Conservation (phyloP, 2,329 filamentous ascomycete genomes). For the Ceratocystis huliohia region DNA sequence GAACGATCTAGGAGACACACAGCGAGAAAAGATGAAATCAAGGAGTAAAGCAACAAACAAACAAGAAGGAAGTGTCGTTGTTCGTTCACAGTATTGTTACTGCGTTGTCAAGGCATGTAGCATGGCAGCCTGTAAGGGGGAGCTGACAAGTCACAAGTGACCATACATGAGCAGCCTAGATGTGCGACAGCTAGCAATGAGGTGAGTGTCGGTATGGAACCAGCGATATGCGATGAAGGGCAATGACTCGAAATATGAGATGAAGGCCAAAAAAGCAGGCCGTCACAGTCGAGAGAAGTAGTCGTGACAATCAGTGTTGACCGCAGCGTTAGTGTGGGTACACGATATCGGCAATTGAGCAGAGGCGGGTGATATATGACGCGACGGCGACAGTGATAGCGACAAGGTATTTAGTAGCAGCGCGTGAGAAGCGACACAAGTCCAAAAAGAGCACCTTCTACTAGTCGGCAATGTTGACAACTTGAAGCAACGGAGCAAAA, state of each 20-base stretch:
- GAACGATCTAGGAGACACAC: background rate
- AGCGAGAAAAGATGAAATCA: background rate
- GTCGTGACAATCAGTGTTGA: background rate
- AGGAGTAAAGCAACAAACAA: background rate
- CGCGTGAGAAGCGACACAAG: background rate
- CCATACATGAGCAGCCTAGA: conserved; percentile 12
- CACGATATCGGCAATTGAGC: background rate
- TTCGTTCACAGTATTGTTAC: conserved; percentile 8
- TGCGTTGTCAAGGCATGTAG: conserved; percentile 11
- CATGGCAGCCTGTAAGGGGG: conserved; percentile 14
- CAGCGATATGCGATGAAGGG: background rate
- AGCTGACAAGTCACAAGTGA: conserved; percentile 14
- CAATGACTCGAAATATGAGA: background rate
- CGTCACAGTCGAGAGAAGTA: background rate
- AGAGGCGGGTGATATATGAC: background rate
- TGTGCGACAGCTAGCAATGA: background rate
- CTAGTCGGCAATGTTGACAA: background rate
- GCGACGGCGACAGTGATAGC: background rate
- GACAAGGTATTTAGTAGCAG: background rate
- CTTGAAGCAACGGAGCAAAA: background rate
- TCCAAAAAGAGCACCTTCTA: background rate
- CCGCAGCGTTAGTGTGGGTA: background rate
- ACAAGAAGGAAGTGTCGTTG: background rate
- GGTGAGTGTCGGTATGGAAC: background rate
- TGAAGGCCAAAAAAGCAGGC: background rate